Conservation (phyloP, 257 asterid species). For the Solanum pinnatisectum region DNA sequence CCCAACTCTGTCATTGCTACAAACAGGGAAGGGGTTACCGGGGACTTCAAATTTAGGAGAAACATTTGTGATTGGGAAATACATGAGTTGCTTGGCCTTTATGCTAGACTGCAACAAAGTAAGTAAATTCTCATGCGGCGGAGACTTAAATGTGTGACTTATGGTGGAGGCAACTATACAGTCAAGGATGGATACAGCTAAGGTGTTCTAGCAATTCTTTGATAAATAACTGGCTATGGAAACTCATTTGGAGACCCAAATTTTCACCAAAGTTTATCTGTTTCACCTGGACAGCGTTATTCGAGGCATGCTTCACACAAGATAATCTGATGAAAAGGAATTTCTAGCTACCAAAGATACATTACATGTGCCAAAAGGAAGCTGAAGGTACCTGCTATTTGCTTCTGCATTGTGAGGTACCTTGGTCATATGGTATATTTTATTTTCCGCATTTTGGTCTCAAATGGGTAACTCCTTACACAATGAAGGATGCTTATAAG, state of each 20-base stretch:
- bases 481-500: not conserved
- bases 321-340: not conserved
- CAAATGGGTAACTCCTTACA: not conserved
- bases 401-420: not conserved
- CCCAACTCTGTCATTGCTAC: not conserved
- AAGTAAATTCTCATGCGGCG: not conserved
- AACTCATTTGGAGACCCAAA: not conserved
- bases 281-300: not conserved
- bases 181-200: not conserved
- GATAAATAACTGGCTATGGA: not conserved
- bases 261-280: not conserved
- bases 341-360: not conserved
- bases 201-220: not conserved
- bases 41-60: not conserved
- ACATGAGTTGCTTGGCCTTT: not conserved
- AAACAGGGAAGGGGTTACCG: not conserved
- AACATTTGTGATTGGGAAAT: not conserved
- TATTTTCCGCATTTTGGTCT: not conserved
- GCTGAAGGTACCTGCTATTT: not conserved
- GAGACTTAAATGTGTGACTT: not conserved
- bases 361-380: not conserved
- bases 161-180: not conserved
- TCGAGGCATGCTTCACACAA: not conserved
- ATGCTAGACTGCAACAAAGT: not conserved
- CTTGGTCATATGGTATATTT: not conserved